A percentile compares a stretch with the other conserved stretches of the same genome.
Conservation (phyloP, 2,329 filamentous ascomycete species). For the Monilinia fructicola region DNA sequence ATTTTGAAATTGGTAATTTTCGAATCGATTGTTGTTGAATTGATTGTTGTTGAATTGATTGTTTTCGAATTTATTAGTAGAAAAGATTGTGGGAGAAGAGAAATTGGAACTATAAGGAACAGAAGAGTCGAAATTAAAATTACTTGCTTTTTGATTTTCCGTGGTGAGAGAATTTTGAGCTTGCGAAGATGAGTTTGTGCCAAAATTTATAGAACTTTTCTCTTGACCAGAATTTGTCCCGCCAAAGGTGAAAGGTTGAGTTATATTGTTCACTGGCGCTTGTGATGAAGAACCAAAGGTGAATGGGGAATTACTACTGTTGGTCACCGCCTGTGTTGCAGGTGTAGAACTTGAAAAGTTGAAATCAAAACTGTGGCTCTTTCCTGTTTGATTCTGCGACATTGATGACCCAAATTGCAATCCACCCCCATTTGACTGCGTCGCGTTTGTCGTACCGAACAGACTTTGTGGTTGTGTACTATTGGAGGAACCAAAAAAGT, state of each 20-base stretch:
- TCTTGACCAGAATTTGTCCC: conserved; percentile 6
- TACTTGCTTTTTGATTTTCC: conserved; percentile 23
- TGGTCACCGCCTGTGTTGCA: neutral
- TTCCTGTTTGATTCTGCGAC: conserved; percentile 1
- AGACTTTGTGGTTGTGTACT: conserved; percentile 7
- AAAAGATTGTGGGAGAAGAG: neutral
- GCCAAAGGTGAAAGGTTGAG: conserved; percentile 12
- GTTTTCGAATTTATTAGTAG: neutral
- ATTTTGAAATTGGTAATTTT: neutral
- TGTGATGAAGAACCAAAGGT: conserved; percentile 19
- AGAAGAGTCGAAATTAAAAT: neutral
- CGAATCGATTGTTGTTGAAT: neutral
- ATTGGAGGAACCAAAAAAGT: neutral
- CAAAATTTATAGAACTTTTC: conserved; percentile 18
- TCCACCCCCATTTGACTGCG: conserved; percentile 11
- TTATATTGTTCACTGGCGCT: conserved; percentile 12
- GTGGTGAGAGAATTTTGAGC: conserved; percentile 10
- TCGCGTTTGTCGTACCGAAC: conserved; percentile 12
- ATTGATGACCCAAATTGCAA: conserved; percentile 17
- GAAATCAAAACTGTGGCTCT: conserved; percentile 7
- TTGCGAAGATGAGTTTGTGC: conserved; percentile 6
- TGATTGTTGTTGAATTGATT: too few species aligned
- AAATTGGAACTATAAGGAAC: neutral
- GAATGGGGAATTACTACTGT: conserved; percentile 15
- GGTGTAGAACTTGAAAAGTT: conserved; percentile 5